Evolutionary conservation across 2,329 filamentous ascomycete species (phyloP), one percentile per base, ranked within the genome.

Genomic region (Clathrospora elynae): DNA sequence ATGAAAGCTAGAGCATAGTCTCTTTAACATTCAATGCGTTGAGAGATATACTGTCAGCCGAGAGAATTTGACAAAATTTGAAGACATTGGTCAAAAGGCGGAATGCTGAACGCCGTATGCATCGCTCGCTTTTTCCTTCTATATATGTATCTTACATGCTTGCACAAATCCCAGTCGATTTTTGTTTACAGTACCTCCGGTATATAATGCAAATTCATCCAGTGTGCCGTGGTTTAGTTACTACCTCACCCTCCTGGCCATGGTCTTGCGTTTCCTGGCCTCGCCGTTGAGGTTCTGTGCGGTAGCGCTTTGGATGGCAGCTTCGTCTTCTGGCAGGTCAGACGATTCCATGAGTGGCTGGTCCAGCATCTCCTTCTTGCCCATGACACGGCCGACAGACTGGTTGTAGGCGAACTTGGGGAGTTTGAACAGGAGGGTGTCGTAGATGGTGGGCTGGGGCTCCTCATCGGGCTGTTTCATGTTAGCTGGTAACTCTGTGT

Each of bases 381-480:
- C 66, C 12, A 76, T 56, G 18, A 75, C 35, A 24, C 71, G 72
- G 38, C 75, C 75, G 24, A 74, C 53, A 25, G 72, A 69, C 44
- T 72, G 67, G 58, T 72, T 77, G 74, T 86, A 93, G 42, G 82
- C 66, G 81, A 85, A 95, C 40, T 85, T 66, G 1, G 93, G 93
- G 4, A 95, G 74, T 38, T 86, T 86, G 70, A 87, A 82, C 30
- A 97, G 79, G 47, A 90, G 84, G 0, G 93, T 99, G 65, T 97
- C 88, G 51, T 74, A 81, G 68, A 96, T 74, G 3, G 85, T 87
- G 1, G 93, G 93, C 54, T 79, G 76, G 30, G 80, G 78, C 47
- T 99, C 85, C 68, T 96, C 90, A 46, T 90, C 82, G 62, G 83
- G 83, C 88, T 92, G 51, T 40, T 39, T 10, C 7, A 8, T 24